A percentile compares a stretch with the other conserved stretches of the same genome.
Conservation (phyloP, 140 eudicot species). For the Anethum foeniculum region DNA sequence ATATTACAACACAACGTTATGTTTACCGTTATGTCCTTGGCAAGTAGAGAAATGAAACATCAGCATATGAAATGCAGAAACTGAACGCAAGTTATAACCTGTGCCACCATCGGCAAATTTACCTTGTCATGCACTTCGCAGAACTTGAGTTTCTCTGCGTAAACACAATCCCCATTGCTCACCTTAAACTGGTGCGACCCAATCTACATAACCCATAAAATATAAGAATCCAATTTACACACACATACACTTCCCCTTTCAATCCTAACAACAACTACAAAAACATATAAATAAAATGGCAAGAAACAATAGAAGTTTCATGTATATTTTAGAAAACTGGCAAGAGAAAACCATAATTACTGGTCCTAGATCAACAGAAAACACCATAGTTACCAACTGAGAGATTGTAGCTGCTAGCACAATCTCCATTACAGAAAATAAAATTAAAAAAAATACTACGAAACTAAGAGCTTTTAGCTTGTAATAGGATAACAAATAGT, state of each 20-base stretch:
- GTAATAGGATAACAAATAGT: not conserved
- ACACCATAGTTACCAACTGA: no score
- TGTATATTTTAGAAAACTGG: not conserved
- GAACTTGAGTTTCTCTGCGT: conserved; percentile 62
- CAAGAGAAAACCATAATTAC: not conserved
- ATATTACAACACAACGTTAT: no score
- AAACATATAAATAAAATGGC: not conserved
- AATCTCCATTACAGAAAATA: not conserved
- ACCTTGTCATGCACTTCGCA: conserved; percentile 92
- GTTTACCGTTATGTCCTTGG: no score
- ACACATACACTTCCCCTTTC: not conserved
- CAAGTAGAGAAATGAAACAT: not conserved
- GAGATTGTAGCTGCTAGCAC: not conserved
- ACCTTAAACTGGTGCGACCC: conserved; percentile 98
- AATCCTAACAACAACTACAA: not conserved
- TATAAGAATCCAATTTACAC: not conserved
- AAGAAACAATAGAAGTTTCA: not conserved
- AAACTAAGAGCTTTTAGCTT: not conserved
- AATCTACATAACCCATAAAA: conserved; percentile 38
- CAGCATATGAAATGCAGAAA: not conserved
- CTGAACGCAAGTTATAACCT: not conserved
- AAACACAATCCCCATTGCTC: conserved; percentile 88
- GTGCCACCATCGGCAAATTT: not conserved
- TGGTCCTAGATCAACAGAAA: not conserved
- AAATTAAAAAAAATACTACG: no score